Evolutionary conservation across 352 stramenopile genomes (phyloP).

Genomic region (Phytophthora cactorum): DNA sequence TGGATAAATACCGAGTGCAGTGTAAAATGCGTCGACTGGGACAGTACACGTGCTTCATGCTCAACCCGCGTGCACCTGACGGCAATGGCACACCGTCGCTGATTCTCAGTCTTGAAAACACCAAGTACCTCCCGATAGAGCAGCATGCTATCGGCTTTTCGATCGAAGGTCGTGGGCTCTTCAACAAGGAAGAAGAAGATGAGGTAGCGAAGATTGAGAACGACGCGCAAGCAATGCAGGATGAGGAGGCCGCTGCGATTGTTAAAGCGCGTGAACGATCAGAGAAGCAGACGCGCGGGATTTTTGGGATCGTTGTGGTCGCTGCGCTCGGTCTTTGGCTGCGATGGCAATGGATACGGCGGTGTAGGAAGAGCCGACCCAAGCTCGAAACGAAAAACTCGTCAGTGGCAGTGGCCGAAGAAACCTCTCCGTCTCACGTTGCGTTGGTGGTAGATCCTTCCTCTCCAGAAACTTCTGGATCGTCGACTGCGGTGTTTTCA

Average conservation of each 20-base stretch:
- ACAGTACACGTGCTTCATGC: slow-evolving; percentile 70
- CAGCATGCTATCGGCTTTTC: slow-evolving; percentile 82
- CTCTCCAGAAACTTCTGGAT: slow-evolving; percentile 26
- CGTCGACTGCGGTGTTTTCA: slow-evolving; percentile 38
- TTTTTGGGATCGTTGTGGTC: slow-evolving; percentile 30
- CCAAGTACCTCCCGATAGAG: slow-evolving; percentile 61
- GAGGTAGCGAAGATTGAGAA: slow-evolving; percentile 61
- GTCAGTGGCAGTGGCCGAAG: slow-evolving; percentile 6
- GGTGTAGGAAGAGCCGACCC: slow-evolving; percentile 27
- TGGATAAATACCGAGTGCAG: slow-evolving; percentile 79
- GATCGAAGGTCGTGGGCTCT: slow-evolving; percentile 69
- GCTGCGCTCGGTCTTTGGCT: slow-evolving; percentile 36
- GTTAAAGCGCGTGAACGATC: slow-evolving; percentile 29
- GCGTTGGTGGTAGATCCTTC: slow-evolving; percentile 26
- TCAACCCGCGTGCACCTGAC: slow-evolving; percentile 51
- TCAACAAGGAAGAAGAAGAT: slow-evolving; percentile 61
- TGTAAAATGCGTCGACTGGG: slow-evolving; percentile 65
- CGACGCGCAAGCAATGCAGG: slow-evolving; percentile 44
- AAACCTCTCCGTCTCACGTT: slow-evolving; percentile 29
- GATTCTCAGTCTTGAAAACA: slow-evolving; percentile 63
- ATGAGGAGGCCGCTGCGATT: slow-evolving; percentile 39
- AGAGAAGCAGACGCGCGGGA: slow-evolving; percentile 25
- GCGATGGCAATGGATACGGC: slow-evolving; percentile 40
- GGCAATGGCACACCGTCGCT: slow-evolving; percentile 54
- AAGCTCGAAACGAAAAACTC: slow-evolving; percentile 34